Conservation (phyloP, 257 asterid species). For the Plantago elongata region DNA sequence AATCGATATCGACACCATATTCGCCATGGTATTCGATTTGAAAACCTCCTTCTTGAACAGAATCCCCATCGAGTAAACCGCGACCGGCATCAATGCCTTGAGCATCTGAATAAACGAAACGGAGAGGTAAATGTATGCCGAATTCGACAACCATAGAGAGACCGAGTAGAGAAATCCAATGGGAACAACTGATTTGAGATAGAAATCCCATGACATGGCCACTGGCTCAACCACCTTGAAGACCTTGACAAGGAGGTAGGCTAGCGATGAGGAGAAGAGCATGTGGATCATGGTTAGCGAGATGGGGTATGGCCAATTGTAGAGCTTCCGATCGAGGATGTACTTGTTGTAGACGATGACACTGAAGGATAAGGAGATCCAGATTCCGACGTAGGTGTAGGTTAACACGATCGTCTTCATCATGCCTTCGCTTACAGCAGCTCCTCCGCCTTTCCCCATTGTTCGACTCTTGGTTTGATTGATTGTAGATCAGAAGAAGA, state of each 20-base stretch:
- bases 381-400: slow-evolving; percentile 22
- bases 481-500: no score
- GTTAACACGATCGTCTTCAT: slow-evolving; percentile 24
- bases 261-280: slow-evolving; percentile 22
- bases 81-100: slow-evolving; percentile 27
- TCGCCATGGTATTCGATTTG: slow-evolving; percentile 26
- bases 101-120: slow-evolving; percentile 26
- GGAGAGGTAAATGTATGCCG: slow-evolving; percentile 26
- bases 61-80: slow-evolving; percentile 24
- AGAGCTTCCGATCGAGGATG: slow-evolving; percentile 29
- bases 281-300: slow-evolving; percentile 29
- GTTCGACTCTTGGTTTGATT: no score
- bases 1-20: slow-evolving; percentile 29
- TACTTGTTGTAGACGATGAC: slow-evolving; percentile 33
- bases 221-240: slow-evolving; percentile 26
- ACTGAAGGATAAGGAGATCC: slow-evolving; percentile 33
- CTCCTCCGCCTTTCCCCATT: slow-evolving; percentile 34
- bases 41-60: slow-evolving; percentile 22
- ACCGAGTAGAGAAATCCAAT: slow-evolving; percentile 23
- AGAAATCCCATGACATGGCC: slow-evolving; percentile 28
- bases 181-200: slow-evolving; percentile 27
- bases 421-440: slow-evolving; percentile 24
- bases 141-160: slow-evolving; percentile 25
- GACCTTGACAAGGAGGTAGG: slow-evolving; percentile 21
- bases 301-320: slow-evolving; percentile 28